Evolutionary conservation across 2,329 filamentous ascomycete species (phyloP).

Genomic region (Penicillium sumatraense): DNA sequence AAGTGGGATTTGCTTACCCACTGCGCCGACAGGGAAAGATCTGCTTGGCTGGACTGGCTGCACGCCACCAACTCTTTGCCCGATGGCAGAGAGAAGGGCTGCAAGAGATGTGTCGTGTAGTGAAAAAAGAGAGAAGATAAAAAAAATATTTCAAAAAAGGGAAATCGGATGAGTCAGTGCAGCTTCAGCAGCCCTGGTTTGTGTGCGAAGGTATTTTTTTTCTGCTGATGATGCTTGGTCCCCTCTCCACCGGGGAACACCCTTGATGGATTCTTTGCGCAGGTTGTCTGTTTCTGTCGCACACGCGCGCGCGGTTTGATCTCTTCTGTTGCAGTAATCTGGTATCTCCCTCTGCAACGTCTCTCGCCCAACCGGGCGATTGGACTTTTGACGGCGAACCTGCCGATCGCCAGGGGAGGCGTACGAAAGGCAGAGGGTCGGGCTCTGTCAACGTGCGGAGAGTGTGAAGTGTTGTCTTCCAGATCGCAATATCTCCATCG

Average conservation of each 20-base stretch:
- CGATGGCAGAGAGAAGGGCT: neutral
- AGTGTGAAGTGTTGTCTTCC: slow-evolving; percentile 30
- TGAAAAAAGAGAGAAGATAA: neutral
- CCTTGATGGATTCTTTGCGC: neutral
- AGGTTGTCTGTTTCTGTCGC: neutral
- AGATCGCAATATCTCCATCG: slow-evolving; percentile 42
- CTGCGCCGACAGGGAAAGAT: slow-evolving; percentile 8
- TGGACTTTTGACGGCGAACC: slow-evolving; percentile 23
- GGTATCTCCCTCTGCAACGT: slow-evolving; percentile 19
- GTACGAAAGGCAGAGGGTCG: slow-evolving; percentile 32
- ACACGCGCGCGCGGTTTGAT: slow-evolving; percentile 13
- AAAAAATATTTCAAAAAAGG: slow-evolving; percentile 1
- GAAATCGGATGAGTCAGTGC: slow-evolving; percentile 11
- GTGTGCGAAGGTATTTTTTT: slow-evolving; percentile 1
- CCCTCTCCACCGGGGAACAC: neutral
- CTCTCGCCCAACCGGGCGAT: slow-evolving; percentile 16
- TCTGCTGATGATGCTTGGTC: slow-evolving; percentile 1
- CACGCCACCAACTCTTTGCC: slow-evolving; percentile 21
- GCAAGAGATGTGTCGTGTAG: neutral
- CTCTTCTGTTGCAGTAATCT: too few relatives aligned
- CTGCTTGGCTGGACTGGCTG: slow-evolving; percentile 24
- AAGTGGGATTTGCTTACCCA: slow-evolving; percentile 4
- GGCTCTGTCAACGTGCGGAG: slow-evolving; percentile 38
- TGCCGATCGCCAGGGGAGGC: slow-evolving; percentile 33
- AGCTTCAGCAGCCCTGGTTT: neutral